Evolutionary conservation across 1,139 yeast species (phyloP).

Genomic region (Pichia sp.): DNA sequence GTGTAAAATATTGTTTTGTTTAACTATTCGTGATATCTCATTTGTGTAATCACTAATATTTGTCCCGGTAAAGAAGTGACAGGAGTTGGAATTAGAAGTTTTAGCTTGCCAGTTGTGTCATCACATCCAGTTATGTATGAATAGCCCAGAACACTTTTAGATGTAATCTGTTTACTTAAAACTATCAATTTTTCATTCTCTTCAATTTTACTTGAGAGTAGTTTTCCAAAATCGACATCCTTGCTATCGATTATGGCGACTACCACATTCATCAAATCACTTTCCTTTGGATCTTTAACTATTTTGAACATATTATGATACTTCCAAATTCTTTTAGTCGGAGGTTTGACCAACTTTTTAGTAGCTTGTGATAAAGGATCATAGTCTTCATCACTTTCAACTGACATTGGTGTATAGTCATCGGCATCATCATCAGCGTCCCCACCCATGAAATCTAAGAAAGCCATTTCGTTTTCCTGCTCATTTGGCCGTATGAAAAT

Average conservation of each 20-base stretch:
- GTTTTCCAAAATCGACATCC: conserved; percentile 21
- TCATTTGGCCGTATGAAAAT: conserved; percentile 48
- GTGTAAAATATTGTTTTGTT: neutral
- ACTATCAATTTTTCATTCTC: conserved; percentile 11
- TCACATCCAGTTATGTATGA: conserved; percentile 50
- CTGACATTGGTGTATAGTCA: neutral
- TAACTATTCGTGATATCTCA: conserved; percentile 60
- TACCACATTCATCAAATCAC: conserved; percentile 28
- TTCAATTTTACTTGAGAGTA: conserved; percentile 9
- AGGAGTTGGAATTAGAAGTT: conserved; percentile 80
- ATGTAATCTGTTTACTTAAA: conserved; percentile 16
- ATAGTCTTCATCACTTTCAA: conserved; percentile 13
- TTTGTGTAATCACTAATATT: conserved; percentile 61
- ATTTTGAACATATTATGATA: conserved; percentile 11
- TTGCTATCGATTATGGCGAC: conserved; percentile 30
- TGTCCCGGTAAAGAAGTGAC: conserved; percentile 65
- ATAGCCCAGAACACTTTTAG: conserved; percentile 33
- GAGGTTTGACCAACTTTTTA: neutral
- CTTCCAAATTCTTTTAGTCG: conserved; percentile 45
- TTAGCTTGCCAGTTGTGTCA: conserved; percentile 67
- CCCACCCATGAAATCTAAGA: conserved; percentile 35
- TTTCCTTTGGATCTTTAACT: conserved; percentile 18
- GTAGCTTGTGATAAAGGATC: conserved; percentile 7
- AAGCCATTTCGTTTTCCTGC: conserved; percentile 22
- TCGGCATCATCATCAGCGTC: conserved; percentile 37